Base-by-base conservation (phyloP, 2,329 filamentous ascomycete species). In the Teratosphaeria pseudoeucalypti region DNA sequence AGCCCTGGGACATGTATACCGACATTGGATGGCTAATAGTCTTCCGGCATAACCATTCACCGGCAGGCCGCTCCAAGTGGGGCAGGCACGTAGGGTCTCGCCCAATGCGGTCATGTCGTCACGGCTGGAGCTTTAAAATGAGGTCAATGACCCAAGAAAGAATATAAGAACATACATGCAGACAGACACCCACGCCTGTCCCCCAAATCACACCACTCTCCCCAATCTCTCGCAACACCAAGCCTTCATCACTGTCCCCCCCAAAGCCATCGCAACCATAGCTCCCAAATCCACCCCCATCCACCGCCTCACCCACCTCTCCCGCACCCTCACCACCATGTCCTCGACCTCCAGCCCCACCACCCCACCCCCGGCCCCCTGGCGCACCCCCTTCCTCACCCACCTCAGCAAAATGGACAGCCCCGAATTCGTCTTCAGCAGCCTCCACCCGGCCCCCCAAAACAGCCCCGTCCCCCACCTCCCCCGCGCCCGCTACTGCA, bases 401-500 rank as follows among this genome's bases (percentile, higher is more conserved):
- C 79, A 83, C 66, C 65, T 82, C 52, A 71, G 71, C 55, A 75
- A 78, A 64, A 78, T 81, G 74, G 71, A 74, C 57, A 73, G 73
- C 7, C 78, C 78, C 6, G 76, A 81, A 61, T 80, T 81, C 63
- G 78, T 80, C 58, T 76, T 81, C 61, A 74, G 75, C 55, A 82
- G 81, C 3, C 73, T 85, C 49, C 72, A 72, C 59, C 69, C 70
- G 19, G 76, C 74, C 6, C 73, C 79, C 29, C 57, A 62, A 60
- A 62, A 61, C 19, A 74, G 74, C n/a, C 71, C 76, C 0, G 71
- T 72, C 53, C 65, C 75, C 9, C 75, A 75, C 62, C 65, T 79
- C 1, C 77, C 80, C 0, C 82, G 89, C 58, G 87, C 84, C 9
- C 84, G 91, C 57, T 91, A 85, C 68, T 94, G 92, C 74, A 85